phyloP scores from a whole-genome alignment of 306 rosid genomes.

The Amphicarpaea edgeworthii region DNA sequence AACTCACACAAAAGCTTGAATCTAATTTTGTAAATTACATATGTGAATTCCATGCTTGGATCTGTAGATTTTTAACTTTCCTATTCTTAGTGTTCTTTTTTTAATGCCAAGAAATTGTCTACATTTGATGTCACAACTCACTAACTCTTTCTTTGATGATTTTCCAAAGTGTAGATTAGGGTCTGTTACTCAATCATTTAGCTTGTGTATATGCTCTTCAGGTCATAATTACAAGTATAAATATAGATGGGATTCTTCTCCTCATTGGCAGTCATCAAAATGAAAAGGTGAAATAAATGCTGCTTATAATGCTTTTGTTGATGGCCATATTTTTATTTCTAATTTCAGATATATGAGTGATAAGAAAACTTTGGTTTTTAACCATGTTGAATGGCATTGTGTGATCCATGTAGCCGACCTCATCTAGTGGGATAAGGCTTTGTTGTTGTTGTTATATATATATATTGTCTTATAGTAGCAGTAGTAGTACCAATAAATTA shows the following conservation, averaged over 20 bases:
- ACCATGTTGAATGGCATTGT: no score
- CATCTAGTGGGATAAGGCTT: no score
- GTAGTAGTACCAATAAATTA: no score
- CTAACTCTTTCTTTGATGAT: slow-evolving; percentile 21
- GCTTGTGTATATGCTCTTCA: slow-evolving; percentile 42
- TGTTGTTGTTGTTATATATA: no score
- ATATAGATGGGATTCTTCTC: slow-evolving; percentile 54
- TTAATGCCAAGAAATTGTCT: slow-evolving; percentile 4
- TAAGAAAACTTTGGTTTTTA: no score
- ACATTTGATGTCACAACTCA: background rate
- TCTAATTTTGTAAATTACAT: background rate
- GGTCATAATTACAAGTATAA: slow-evolving; percentile 78
- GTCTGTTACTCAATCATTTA: slow-evolving; percentile 27
- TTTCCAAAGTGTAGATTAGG: background rate
- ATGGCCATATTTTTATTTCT: slow-evolving; percentile 4
- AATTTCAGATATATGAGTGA: slow-evolving; percentile 9
- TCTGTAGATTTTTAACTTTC: background rate
- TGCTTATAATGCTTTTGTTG: slow-evolving; percentile 5
- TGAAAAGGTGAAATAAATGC: slow-evolving; percentile 45
- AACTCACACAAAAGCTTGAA: background rate
- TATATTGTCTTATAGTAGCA: no score
- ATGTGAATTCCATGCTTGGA: background rate
- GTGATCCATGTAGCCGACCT: no score
- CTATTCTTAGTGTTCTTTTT: slow-evolving; percentile 16
- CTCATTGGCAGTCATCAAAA: slow-evolving; percentile 47